These are phyloP conservation scores for Xylariaceae sp. DNA, from an alignment of 2,329 filamentous ascomycete genomes.

Conservation along the genomic window DNA sequence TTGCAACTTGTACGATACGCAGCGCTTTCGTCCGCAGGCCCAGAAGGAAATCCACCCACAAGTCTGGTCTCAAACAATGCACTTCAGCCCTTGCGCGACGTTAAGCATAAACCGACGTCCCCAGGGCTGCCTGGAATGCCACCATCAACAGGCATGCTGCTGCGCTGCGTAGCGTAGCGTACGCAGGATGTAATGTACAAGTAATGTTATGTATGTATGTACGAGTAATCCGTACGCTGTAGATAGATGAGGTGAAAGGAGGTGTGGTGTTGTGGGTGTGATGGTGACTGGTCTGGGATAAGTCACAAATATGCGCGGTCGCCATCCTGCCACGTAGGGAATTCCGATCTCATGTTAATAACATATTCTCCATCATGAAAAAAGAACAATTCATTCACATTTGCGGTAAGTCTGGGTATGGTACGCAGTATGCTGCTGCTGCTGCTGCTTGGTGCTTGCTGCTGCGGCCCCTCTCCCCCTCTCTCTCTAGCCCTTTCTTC, in stretches of 20 bases:
- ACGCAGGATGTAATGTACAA: no score
- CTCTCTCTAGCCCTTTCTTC: neutral
- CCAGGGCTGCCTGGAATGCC: slow-evolving; percentile 9
- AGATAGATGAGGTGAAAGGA: neutral
- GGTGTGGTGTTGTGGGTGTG: no score
- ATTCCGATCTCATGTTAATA: slow-evolving; percentile 4
- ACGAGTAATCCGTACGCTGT: no score
- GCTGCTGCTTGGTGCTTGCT: no score
- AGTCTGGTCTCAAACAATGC: slow-evolving; percentile 8
- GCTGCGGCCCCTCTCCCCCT: no score
- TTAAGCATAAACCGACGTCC: slow-evolving; percentile 10
- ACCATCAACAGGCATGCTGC: slow-evolving; percentile 1
- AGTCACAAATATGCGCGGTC: slow-evolving; percentile 8
- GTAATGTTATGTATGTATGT: no score
- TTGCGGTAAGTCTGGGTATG: no score
- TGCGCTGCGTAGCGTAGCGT: no score
- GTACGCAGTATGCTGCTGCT: no score
- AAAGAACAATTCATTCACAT: neutral
- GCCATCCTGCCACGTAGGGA: slow-evolving; percentile 6
- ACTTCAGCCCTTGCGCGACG: slow-evolving; percentile 12
- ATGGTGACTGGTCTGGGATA: neutral
- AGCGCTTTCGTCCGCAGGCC: neutral
- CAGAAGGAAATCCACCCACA: neutral
- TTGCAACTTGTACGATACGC: neutral
- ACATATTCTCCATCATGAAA: neutral